Base-by-base conservation (phyloP, 306 rosid genomes). In the Cucurbita pepo region DNA sequence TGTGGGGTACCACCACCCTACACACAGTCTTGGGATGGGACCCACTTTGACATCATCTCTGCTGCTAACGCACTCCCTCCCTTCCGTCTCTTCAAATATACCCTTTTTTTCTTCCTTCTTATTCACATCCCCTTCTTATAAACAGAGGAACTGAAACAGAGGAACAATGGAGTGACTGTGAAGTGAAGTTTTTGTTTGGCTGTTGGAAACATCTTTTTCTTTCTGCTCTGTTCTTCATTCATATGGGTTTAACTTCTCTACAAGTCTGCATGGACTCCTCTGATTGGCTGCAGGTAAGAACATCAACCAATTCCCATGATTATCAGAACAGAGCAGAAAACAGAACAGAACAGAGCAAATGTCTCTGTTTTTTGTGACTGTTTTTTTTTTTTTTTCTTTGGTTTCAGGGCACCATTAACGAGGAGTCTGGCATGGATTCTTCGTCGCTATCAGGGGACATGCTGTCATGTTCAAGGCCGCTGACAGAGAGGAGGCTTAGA, bases 241-340 rank as follows among this genome's bases (percentile, higher is more conserved):
- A 2, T 75, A 89, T 91, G 99, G 95, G 92, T 72, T 87, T 91
- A 58, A 84, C 90, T 66, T 84, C 99, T 74, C 87, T 91, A 45
- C 96, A 94, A 79, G 92, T 85, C 74, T 88, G 96, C 88, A 91
- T 94, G 92, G 97, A 94, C 50, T 88, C 97, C 14, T 86, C 99
- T 52, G 96, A 91, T 73, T 94, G 97, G 99, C 79, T 94, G 8
- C 99, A 94, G 96, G 99, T 94, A 30, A 30, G 3, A 30, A 30
- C 34, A 30, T 2, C 34, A 30, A 30, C 34, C 34, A 30, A 30
- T 30, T 30, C 34, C 34, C 34, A 30, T 30, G 1, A 30, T 30
- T 30, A 30, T 30, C 34, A 30, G 34, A 30, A 30, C 25, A 25
- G 25, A 30, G 3, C 34, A 30, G 34, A 30, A 25, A 25, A 30